Evolutionary conservation across 1,284 basidiomycete genomes (phyloP).

Genomic region (Malassezia japonica): DNA sequence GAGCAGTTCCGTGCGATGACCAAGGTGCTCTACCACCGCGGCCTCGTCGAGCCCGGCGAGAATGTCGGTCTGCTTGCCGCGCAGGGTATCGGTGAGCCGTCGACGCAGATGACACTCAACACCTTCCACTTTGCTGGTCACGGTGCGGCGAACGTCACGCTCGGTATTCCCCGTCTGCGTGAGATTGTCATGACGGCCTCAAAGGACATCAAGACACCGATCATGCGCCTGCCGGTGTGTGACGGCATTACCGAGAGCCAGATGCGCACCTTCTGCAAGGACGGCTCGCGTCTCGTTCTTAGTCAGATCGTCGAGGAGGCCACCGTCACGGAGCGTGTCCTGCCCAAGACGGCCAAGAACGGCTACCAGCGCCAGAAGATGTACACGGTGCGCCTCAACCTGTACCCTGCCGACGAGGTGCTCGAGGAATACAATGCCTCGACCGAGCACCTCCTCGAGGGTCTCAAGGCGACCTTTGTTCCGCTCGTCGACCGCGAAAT

Average conservation of each 20-base stretch:
- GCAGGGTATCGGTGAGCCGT: constrained; percentile 97
- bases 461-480: constrained; percentile 70
- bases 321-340: constrained; percentile 69
- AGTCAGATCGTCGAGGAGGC: constrained; percentile 83
- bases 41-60: constrained; percentile 87
- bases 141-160: constrained; percentile 96
- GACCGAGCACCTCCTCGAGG: constrained; percentile 63
- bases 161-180: constrained; percentile 94
- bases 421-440: constrained; percentile 71
- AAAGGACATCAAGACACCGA: constrained; percentile 89
- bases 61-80: constrained; percentile 95
- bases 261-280: constrained; percentile 74
- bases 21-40: constrained; percentile 45
- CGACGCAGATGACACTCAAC: constrained; percentile 99
- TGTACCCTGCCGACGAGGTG: constrained; percentile 83
- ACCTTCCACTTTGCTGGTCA: constrained; percentile 98
- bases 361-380: constrained; percentile 61
- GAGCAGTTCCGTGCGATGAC: constrained; percentile 43
- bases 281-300: constrained; percentile 72
- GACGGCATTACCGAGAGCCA: constrained; percentile 44
- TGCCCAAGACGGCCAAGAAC: constrained; percentile 56
- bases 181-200: constrained; percentile 99
- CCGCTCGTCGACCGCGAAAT: constrained; percentile 78
- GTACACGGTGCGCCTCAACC: constrained; percentile 71
- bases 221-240: constrained; percentile 71